These are phyloP conservation scores for Backusella circina DNA, from an alignment of 192 early-diverging fungal species.

Conservation along the genomic window DNA sequence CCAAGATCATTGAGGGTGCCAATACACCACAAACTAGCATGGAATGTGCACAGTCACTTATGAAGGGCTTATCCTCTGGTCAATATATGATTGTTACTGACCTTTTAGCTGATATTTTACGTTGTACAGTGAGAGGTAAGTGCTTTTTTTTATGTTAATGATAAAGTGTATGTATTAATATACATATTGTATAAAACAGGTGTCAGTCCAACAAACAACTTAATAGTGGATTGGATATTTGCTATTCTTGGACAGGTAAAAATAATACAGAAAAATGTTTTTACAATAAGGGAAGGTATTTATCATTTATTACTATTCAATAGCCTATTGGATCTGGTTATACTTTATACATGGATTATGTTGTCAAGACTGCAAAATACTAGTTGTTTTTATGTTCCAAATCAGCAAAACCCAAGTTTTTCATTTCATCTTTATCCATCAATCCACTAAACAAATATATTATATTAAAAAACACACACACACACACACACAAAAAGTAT, in stretches of 20 bases:
- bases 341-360: conserved; percentile 31
- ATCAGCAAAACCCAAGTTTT: conserved; percentile 67
- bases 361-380: conserved; percentile 19
- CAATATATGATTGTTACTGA: conserved; percentile 34
- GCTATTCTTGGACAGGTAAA: conserved; percentile 28
- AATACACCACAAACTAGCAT: conserved; percentile 56
- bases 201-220: conserved; percentile 33
- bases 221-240: conserved; percentile 26
- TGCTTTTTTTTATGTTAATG: not conserved
- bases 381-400: conserved; percentile 11
- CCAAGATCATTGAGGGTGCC: conserved; percentile 67
- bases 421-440: conserved; percentile 65
- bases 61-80: conserved; percentile 31
- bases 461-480: conserved; percentile 4
- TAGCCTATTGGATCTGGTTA: conserved; percentile 25
- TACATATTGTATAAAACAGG: conserved; percentile 14
- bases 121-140: conserved; percentile 26
- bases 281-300: not conserved
- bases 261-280: not conserved
- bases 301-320: not conserved
- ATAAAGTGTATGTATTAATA: not conserved
- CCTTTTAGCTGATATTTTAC: conserved; percentile 24
- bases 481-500: not conserved
- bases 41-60: conserved; percentile 53
- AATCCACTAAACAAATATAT: conserved; percentile 50